Evolutionary conservation across 2,329 filamentous ascomycete species (phyloP).

Genomic region (Eutypella sp.): DNA sequence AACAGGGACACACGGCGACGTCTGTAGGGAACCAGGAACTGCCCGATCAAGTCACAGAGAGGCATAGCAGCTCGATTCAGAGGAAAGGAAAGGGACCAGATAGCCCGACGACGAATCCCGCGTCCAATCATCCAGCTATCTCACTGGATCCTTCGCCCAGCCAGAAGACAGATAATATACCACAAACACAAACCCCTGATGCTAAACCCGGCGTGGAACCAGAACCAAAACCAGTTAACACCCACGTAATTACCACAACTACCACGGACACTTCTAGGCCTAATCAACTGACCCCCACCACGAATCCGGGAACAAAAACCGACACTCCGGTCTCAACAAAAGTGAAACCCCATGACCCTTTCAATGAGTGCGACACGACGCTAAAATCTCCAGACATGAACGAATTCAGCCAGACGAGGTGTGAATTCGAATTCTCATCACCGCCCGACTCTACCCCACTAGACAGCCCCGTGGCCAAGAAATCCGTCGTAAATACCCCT

Average conservation of each 20-base stretch:
- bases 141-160: too few relatives aligned
- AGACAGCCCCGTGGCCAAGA: constrained; percentile 2
- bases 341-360: not conserved
- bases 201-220: not conserved
- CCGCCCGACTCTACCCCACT: constrained; percentile 13
- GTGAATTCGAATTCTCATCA: constrained; percentile 22
- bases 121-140: too few relatives aligned
- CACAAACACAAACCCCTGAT: not conserved
- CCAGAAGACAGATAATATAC: not conserved
- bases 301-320: not conserved
- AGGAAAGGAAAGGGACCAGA: not conserved
- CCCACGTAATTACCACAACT: too few relatives aligned
- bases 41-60: not conserved
- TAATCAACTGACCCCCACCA: too few relatives aligned
- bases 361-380: not conserved
- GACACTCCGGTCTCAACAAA: not conserved
- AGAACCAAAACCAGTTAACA: not conserved
- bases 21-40: not conserved
- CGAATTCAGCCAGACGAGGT: constrained; percentile 20
- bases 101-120: not conserved
- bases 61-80: not conserved
- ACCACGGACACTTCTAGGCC: too few relatives aligned
- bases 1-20: constrained; percentile 6
- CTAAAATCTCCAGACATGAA: constrained; percentile 1
- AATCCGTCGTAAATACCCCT: too few relatives aligned